phyloP scores from a whole-genome alignment of 495 filamentous ascomycete genomes.

The Penicillium bovifimosum region DNA sequence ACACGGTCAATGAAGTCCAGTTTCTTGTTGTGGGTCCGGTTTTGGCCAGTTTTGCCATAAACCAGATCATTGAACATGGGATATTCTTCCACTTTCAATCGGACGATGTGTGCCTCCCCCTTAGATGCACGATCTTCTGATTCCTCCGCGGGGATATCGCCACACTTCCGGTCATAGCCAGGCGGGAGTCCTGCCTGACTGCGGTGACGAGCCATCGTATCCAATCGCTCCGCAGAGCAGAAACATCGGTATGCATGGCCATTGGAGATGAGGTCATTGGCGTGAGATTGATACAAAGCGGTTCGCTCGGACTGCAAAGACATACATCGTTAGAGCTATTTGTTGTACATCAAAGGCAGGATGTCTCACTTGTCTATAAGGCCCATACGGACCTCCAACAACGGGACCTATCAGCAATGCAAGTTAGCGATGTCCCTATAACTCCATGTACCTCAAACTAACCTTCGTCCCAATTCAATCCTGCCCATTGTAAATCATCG shows the following conservation, averaged over 20 bases:
- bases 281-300: constrained; percentile 65
- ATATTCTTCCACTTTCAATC: constrained; percentile 58
- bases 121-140: constrained; percentile 60
- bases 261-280: constrained; percentile 58
- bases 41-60: constrained; percentile 57
- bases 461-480: constrained; percentile 93
- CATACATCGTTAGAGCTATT: constrained; percentile 1
- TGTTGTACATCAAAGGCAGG: not conserved
- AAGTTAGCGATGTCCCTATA: not conserved
- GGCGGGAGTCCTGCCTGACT: constrained; percentile 55
- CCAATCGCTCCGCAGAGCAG: constrained; percentile 68
- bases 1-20: constrained; percentile 41
- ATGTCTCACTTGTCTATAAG: constrained; percentile 74
- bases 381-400: constrained; percentile 70
- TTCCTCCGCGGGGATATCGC: constrained; percentile 55
- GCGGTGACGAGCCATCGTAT: constrained; percentile 54
- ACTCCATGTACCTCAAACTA: not conserved
- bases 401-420: constrained; percentile 56
- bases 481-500: constrained; percentile 81
- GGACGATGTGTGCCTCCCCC: constrained; percentile 71
- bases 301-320: constrained; percentile 68
- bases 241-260: constrained; percentile 91
- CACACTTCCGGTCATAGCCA: constrained; percentile 75
- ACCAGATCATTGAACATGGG: constrained; percentile 69
- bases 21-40: constrained; percentile 39